Evolutionary conservation across 2,329 filamentous ascomycete genomes (phyloP).

Genomic region (Pseudocercospora ulei): DNA sequence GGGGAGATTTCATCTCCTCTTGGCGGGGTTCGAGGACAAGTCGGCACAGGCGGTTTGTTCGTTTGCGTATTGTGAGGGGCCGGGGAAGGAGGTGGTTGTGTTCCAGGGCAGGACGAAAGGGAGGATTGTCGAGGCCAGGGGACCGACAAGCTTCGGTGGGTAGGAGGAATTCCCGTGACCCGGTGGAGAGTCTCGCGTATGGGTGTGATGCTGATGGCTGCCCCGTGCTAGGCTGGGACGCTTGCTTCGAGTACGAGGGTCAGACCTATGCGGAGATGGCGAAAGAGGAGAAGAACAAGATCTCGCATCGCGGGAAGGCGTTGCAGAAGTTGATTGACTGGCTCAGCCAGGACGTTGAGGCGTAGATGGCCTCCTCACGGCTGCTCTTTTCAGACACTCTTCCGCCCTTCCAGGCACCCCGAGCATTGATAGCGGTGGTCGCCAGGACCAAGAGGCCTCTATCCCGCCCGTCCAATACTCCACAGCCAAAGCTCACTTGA

Average conservation of each 20-base stretch:
- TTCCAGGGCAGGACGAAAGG: slow-evolving; percentile 87
- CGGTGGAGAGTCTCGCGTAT: background rate
- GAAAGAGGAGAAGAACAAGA: slow-evolving; percentile 73
- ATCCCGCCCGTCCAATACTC: no score
- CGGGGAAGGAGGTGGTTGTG: slow-evolving; percentile 69
- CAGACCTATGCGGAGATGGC: slow-evolving; percentile 96
- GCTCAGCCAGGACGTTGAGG: slow-evolving; percentile 39
- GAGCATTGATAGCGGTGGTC: no score
- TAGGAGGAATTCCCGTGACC: slow-evolving; percentile 16
- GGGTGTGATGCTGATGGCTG: background rate
- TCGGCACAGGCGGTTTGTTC: slow-evolving; percentile 89
- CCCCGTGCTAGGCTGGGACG: slow-evolving; percentile 73
- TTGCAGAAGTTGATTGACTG: slow-evolving; percentile 75
- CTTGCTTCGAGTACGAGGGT: slow-evolving; percentile 88
- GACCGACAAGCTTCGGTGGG: slow-evolving; percentile 72
- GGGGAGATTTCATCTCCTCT: slow-evolving; percentile 76
- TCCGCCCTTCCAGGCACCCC: no score
- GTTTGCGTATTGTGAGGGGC: slow-evolving; percentile 82
- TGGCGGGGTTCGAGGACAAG: slow-evolving; percentile 82
- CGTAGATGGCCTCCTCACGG: slow-evolving; percentile 13
- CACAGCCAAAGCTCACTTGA: no score
- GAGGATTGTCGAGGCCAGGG: slow-evolving; percentile 45
- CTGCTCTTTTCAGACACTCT: no score
- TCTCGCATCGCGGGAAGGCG: slow-evolving; percentile 85
- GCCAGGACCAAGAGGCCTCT: no score